A percentile compares a stretch with the other conserved stretches of the same genome.
These are phyloP conservation scores for Malus hybrid DNA, from an alignment of 331 rosid species.

Conservation along the genomic window DNA sequence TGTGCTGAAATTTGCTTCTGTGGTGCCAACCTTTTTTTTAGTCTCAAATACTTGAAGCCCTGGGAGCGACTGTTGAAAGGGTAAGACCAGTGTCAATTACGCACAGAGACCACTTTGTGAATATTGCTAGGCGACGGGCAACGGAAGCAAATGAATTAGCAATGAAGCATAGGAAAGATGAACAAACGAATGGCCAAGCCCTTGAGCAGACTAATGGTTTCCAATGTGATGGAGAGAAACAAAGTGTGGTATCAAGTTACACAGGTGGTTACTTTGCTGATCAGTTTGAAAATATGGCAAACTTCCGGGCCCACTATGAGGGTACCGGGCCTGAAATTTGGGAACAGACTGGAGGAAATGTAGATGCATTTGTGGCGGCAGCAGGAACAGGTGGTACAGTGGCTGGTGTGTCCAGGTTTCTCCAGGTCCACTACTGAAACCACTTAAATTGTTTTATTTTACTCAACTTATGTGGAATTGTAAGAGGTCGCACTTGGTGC, in stretches of 20 bases:
- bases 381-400: constrained; percentile 95
- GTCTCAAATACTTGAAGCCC: constrained; percentile 80
- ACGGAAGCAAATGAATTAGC: constrained; percentile 67
- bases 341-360: constrained; percentile 63
- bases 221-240: constrained; percentile 25
- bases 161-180: constrained; percentile 19
- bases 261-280: constrained; percentile 92
- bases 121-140: constrained; percentile 75
- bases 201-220: constrained; percentile 28
- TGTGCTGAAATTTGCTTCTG: constrained; percentile 1
- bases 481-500: too few species aligned
- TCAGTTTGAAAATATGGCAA: constrained; percentile 86
- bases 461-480: background rate
- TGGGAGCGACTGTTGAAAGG: constrained; percentile 89
- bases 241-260: constrained; percentile 23
- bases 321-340: constrained; percentile 97
- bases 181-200: constrained; percentile 26
- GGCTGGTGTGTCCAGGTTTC: constrained; percentile 79
- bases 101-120: constrained; percentile 81
- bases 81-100: constrained; percentile 94
- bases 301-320: constrained; percentile 76
- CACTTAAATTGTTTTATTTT: background rate
- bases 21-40: constrained; percentile 21
- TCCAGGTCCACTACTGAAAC: constrained; percentile 43
- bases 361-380: constrained; percentile 85